Conservation (phyloP, 352 stramenopile species). For the Phytophthora vignae region DNA sequence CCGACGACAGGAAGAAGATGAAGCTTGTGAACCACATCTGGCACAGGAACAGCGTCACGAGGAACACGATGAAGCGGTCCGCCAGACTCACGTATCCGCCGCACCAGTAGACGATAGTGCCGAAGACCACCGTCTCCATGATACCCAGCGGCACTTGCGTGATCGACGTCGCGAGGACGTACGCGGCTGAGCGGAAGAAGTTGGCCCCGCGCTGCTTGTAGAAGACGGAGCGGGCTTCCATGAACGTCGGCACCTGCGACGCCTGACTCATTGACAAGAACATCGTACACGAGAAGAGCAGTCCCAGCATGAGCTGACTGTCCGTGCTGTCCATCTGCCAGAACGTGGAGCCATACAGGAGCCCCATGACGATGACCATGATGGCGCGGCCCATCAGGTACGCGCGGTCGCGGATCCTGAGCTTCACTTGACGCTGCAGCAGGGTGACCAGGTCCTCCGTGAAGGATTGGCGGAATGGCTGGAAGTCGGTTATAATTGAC, state of each 20-base stretch:
- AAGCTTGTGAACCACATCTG: constrained; percentile 30
- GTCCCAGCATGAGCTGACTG: constrained; percentile 71
- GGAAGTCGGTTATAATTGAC: constrained; percentile 19
- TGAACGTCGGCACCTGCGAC: constrained; percentile 80
- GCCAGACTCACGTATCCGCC: constrained; percentile 67
- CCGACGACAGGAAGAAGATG: no score
- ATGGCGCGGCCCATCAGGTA: constrained; percentile 55
- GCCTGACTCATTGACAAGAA: constrained; percentile 87
- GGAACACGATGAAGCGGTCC: constrained; percentile 63
- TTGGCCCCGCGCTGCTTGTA: no score
- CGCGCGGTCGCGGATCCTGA: constrained; percentile 70
- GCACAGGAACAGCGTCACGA: constrained; percentile 69
- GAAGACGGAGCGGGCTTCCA: constrained; percentile 75
- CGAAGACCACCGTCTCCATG: constrained; percentile 85
- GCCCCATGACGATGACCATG: constrained; percentile 67
- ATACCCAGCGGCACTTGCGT: constrained; percentile 59
- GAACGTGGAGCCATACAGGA: constrained; percentile 74
- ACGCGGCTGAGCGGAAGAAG: constrained; percentile 89
- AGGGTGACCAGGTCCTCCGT: constrained; percentile 50
- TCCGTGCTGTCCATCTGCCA: constrained; percentile 65
- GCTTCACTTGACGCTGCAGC: constrained; percentile 60
- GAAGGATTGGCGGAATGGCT: constrained; percentile 59
- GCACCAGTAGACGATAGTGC: constrained; percentile 89
- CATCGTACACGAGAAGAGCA: constrained; percentile 90
- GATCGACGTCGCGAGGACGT: constrained; percentile 70